Evolutionary conservation across 257 asterid genomes (phyloP), one percentile per base, ranked within the genome.

Genomic region (Scutellaria baicalensis): DNA sequence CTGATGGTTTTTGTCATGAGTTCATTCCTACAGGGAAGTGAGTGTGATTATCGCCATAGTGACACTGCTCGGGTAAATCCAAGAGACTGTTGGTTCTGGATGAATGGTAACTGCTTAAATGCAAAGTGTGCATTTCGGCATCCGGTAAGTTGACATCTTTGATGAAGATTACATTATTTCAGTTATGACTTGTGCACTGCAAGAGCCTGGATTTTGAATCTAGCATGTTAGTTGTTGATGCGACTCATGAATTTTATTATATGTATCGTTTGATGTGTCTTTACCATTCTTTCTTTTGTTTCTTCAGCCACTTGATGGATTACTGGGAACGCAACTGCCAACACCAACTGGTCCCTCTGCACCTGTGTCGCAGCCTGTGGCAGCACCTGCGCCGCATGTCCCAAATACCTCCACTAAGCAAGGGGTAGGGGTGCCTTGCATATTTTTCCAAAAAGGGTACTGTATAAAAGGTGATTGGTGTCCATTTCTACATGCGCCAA

Each of bases 391-490:
- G 4, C 70, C 83, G 10, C 83, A 78, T 61, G 68, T 71, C 66
- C 77, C 90, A 33, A 77, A 38, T 70, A 78, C 83, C 57, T 27
- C 92, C n/a, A 68, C 72, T 65, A 92, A 88, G 69, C 96, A 73
- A 54, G 84, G 81, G 14, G 95, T 87, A 54, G 84, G 81, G 14
- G 95, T 87, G 36, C 76, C 96, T 4, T 92, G 98, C 63, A 64
- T 89, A 39, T 92, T 83, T 82, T 92, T 92, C 79, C 96, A 86
- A 77, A 86, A 86, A 59, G 96, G 96, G 21, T 43, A 51, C 73
- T 92, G 98, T 65, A 56, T 86, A 39, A 92, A 82, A 83, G 98
- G 98, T 17, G 94, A 92, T 77, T 86, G 96, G 92, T 92, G 98
- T 74, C 89, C 85, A 1, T 92, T 88, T 70, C 80, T 84, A 69